Evolutionary conservation across 1,284 basidiomycete genomes (phyloP).

Genomic region (Psilocybe mexicana): DNA sequence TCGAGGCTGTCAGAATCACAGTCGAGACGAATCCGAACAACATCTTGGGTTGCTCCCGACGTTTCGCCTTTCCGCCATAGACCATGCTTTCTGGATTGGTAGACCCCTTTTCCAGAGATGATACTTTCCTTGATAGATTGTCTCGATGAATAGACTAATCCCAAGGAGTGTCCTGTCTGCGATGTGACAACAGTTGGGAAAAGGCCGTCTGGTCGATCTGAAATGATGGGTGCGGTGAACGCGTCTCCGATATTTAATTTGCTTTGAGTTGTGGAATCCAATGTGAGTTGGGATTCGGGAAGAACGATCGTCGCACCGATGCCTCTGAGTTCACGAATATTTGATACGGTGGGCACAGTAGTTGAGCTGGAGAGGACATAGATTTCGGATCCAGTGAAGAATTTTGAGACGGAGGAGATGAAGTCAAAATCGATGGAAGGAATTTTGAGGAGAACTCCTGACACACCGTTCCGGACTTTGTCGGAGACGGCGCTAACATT

Average conservation of each 20-base stretch:
- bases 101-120: constrained; percentile 87
- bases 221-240: constrained; percentile 80
- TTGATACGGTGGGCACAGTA: constrained; percentile 49
- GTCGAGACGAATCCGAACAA: constrained; percentile 83
- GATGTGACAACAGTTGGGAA: constrained; percentile 91
- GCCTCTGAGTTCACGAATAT: constrained; percentile 55
- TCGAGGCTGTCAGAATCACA: constrained; percentile 94
- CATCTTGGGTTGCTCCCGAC: constrained; percentile 89
- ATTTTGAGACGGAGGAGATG: constrained; percentile 71
- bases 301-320: constrained; percentile 73
- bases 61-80: constrained; percentile 98
- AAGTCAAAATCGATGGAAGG: constrained; percentile 66
- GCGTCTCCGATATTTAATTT: constrained; percentile 82
- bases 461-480: constrained; percentile 68
- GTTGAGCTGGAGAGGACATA: constrained; percentile 57
- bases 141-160: constrained; percentile 95
- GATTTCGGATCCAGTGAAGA: constrained; percentile 66
- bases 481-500: constrained; percentile 76
- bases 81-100: constrained; percentile 95
- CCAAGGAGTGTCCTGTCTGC: constrained; percentile 75
- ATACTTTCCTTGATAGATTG: constrained; percentile 90
- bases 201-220: constrained; percentile 91
- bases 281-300: constrained; percentile 71
- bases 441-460: constrained; percentile 77
- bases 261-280: constrained; percentile 49